Evolutionary conservation across 2,329 filamentous ascomycete genomes (phyloP), one percentile per base, ranked within the genome.

Genomic region (Fusarium illudens): DNA sequence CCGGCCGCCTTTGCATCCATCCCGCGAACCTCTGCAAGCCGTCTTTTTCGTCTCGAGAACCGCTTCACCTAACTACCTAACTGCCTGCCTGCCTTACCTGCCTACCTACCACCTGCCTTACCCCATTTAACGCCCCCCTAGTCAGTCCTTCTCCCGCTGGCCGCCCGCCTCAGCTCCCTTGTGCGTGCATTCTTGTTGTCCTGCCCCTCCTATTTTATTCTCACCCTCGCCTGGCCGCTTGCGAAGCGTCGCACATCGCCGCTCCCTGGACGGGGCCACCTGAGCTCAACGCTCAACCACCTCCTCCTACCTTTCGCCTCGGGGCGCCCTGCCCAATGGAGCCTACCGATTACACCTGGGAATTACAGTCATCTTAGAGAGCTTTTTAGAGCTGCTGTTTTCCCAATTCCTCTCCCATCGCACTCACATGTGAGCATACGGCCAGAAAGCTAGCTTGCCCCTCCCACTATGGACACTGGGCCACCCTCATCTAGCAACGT

Each of bases 401-500:
- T 30, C 32, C 30, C 49, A 30, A 48, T 33, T 51, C 52, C 37
- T 27, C 36, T 46, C 53, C 34, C 15, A 25, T 59, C 44, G 58
- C 56, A 60, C 54, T 63, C 61, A 65, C 52, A 71, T 73, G 69
- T 66, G 69, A 68, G 52, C 60, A 53, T 60, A 60, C 60, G 32
- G 63, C 37, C 52, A 64, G 61, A 60, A 54, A 49, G 39, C 39
- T 46, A 22, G 15, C 39, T 39, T 51, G 44, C 54, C 58, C 59
- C 65, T 50, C 53, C 61, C 70, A 73, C 50, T 65, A 75, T 75
- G 71, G 73, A 75, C 59, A 48, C 60, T 57, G 71, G 64, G 67
- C 67, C 60, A 68, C 63, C 72, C 19, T 63, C 72, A 62, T 75
- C 67, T 48, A 70, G 58, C 61, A 77, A 77, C 58, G 75, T 74